Evolutionary conservation across 805 yeast species (phyloP), one percentile per base, ranked within the genome.

Genomic region (Candida silvicultrix): DNA sequence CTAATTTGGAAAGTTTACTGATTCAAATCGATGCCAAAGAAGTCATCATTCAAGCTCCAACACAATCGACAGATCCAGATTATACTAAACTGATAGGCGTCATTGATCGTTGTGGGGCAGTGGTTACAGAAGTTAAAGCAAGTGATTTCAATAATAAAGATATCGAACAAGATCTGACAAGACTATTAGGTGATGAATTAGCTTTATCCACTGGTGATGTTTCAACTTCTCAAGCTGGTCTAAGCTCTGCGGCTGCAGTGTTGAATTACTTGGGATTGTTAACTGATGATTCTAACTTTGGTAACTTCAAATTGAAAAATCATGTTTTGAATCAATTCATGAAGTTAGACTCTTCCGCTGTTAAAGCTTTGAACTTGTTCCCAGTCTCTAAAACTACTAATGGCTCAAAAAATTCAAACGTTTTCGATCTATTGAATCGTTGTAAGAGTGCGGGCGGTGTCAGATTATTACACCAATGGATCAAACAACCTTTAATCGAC

Each of bases 371-470:
- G 49, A 92, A 92, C 60, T 70, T 94, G 23, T 88, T 90, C 67
- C 95, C 97, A 11, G 53, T 57, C 2, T 52, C 54, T 14, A 53
- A 52, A 8, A 53, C 53, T 29, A 52, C 50, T 20, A 58, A 65
- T 45, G 71, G 73, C 20, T 58, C 69, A 4, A 69, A 70, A 55
- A 74, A 77, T 49, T 63, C 80, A 0, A 85, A 95, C 10, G 66
- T 94, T 38, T 90, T 78, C 60, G 97, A 95, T 22, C 71, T 94
- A 39, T 69, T 94, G 56, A 92, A 94, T 69, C 80, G 83, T 54
- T 92, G 98, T 70, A 89, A 86, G 56, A 84, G 95, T 4, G 74
- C 80, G 2, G 89, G 94, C n/a, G 99, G 99, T 8, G 71, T 92
- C 1, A 75, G 98, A 52, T 66, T 90, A 43, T 73, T 94, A 22